Evolutionary conservation across 192 early-diverging fungal species (phyloP).

Genomic region (Entomortierella chlamydospora): DNA sequence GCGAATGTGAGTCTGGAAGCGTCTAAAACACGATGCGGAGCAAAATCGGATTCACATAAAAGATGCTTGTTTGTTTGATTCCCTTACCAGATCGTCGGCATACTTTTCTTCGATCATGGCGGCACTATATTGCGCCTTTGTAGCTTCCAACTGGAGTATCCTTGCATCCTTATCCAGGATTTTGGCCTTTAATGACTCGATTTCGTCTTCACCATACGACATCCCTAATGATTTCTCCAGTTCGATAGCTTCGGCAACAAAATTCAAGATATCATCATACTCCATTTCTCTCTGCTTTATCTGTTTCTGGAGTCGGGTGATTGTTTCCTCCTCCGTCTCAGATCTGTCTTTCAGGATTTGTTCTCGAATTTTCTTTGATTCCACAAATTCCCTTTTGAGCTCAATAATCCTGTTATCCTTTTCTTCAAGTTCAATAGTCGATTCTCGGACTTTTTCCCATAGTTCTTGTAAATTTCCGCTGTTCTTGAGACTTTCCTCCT

Average conservation of each 20-base stretch:
- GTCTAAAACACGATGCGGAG: too few relatives aligned
- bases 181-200: not conserved
- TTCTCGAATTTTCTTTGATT: not conserved
- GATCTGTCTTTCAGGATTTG: slow-evolving; percentile 10
- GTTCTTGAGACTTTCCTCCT: slow-evolving; percentile 3
- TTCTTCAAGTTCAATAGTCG: not conserved
- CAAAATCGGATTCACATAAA: too few relatives aligned
- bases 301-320: not conserved
- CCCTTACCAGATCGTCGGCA: slow-evolving; percentile 27
- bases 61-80: not conserved
- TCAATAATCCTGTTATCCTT: not conserved
- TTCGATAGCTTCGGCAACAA: not conserved
- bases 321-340: slow-evolving; percentile 13
- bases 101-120: slow-evolving; percentile 15
- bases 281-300: not conserved
- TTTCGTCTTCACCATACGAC: not conserved
- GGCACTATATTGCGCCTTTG: slow-evolving; percentile 2
- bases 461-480: slow-evolving; percentile 14
- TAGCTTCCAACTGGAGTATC: not conserved
- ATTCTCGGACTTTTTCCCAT: not conserved
- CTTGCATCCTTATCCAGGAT: not conserved
- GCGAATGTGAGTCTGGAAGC: too few relatives aligned
- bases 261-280: not conserved
- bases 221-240: not conserved
- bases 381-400: not conserved